Base-by-base conservation (phyloP, 179 eudicot genomes). In the Heliamphora pulchella region DNA sequence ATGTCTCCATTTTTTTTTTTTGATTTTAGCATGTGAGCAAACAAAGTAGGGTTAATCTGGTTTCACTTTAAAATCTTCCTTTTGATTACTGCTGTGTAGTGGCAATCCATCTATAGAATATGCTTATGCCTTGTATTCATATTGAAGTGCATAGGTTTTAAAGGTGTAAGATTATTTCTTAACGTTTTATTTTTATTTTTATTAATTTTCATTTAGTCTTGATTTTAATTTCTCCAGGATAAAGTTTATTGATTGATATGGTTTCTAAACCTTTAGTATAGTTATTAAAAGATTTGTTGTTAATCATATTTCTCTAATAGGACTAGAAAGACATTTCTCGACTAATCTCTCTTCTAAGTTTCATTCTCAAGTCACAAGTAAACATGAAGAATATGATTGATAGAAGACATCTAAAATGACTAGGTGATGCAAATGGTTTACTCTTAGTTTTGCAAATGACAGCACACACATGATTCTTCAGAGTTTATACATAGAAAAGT, bases 181-280 rank as follows among this genome's bases (percentile, higher is more conserved):
- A 17, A 51, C 17, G 8, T 9, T 10, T 8, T n/a, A 20, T 22
- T 20, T 31, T 64, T 64, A 9, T 31, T 31, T 13, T 58, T 11
- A 3, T 58, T 58, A 9, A 3, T 13, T 9, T 61, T n/a, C 20
- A 61, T 15, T 61, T n/a, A 61, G 4, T 71, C 58, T 47, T 48
- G 75, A 71, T 50, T 69, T 69, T 15, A 48, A 20, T 71, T 71
- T 71, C 50, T 48, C 74, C 57, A n/a, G 14, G 20, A 47, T 20
- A 71, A 18, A 71, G 51, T 50, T 53, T 9, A 71, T 50, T 18
- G 75, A 18, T 57, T 50, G 3, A 4, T 71, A 48, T 10, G 57
- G 43, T 47, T 50, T 71, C 75, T 50, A 50, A 48, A n/a, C 57
- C 15, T 71, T 71, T 57, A 0, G 75, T 39, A 48, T 18, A 71